Evolutionary conservation across 495 filamentous ascomycete species (phyloP), one percentile per base, ranked within the genome.

Genomic region (Lasiosphaeria ovina): DNA sequence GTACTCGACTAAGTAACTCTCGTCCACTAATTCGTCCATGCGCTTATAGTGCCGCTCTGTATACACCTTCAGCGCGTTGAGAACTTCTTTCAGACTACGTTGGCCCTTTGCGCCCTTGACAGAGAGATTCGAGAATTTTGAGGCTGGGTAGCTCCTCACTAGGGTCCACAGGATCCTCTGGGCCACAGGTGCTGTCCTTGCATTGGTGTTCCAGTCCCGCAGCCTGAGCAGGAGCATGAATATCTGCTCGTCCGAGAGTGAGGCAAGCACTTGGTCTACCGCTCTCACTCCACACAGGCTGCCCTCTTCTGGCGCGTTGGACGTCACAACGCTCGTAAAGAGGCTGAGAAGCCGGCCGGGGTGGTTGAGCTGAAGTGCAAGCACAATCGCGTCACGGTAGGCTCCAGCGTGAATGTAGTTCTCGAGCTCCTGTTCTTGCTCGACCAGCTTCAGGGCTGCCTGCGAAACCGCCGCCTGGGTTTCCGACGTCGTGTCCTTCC

Each of bases 141-240:
- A 81, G 16, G 87, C 87, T 14, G 89, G 87, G 69, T 96, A 92
- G 48, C 82, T 86, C 59, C 85, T 84, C 58, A 97, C 86, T 11
- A 99, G 68, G 14, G 87, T 84, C 73, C 83, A 86, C 48, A 99
- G 74, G n/a, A 98, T 85, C 50, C 88, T 82, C 76, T 99, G 94
- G 6, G 94, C 87, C 34, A 97, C 85, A 3, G 83, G 81, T 8
- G 92, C 86, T n/a, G 89, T 94, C 58, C 90, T 80, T 0, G 90
- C 93, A 62, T 96, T 97, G 16, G 94, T 95, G 69, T 98, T 98
- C 94, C 94, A 98, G 74, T 98, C 93, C 34, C 95, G 79, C 50
- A 97, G 69, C 40, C 94, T 78, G 17, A 89, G 76, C 8, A 99
- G 81, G 14, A 99, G 82, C 7, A 79, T 77, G 65, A 87, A 90